Conservation (phyloP, 106 monocot genomes). For the Vanilla planifolia region DNA sequence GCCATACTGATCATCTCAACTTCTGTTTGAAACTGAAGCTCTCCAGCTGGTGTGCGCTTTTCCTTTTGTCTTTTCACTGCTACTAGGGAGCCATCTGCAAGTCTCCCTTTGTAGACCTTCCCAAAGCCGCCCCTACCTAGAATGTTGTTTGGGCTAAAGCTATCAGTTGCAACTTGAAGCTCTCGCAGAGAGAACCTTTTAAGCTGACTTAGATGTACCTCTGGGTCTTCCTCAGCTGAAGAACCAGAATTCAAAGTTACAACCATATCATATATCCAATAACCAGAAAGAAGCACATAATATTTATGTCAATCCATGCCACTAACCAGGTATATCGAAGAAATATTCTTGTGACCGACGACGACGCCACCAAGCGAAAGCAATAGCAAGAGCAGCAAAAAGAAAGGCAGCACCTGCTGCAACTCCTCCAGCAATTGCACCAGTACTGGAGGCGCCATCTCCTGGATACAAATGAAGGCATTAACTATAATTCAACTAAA, state of each 20-base stretch:
- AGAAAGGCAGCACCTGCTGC: conserved; percentile 89
- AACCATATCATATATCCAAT: background rate
- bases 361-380: conserved; percentile 84
- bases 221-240: conserved; percentile 92
- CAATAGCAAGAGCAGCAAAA: conserved; percentile 81
- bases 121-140: conserved; percentile 94
- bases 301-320: background rate
- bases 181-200: conserved; percentile 87
- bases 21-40: conserved; percentile 77
- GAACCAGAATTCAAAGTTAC: conserved; percentile 5
- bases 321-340: conserved; percentile 95
- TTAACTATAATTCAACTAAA: background rate
- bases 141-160: conserved; percentile 76
- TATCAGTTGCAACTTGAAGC: conserved; percentile 87
- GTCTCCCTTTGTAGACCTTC: conserved; percentile 86
- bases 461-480: conserved; percentile 12
- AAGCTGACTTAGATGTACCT: conserved; percentile 89
- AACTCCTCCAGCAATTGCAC: conserved; percentile 90
- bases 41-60: conserved; percentile 61
- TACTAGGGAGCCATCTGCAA: conserved; percentile 76
- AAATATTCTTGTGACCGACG: conserved; percentile 83
- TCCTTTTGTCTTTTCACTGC: conserved; percentile 88
- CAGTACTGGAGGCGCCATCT: conserved; percentile 56
- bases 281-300: background rate
- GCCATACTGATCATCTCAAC: conserved; percentile 83